Conservation (phyloP, 2,329 filamentous ascomycete species). For the Ophiostoma fasciatum region DNA sequence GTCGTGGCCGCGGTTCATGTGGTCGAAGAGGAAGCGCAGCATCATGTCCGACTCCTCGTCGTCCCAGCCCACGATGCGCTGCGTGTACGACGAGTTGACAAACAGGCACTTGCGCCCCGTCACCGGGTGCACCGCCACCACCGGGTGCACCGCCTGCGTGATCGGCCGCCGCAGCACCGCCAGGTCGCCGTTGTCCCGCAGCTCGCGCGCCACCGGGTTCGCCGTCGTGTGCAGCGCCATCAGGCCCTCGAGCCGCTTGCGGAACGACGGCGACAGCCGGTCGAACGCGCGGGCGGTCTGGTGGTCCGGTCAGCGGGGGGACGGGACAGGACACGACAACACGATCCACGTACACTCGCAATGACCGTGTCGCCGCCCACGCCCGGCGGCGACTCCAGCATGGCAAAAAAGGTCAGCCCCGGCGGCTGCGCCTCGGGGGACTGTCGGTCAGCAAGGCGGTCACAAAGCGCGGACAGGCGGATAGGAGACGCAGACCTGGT, state of each 20-base stretch:
- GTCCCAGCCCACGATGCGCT: slow-evolving; percentile 60
- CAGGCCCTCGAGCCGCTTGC: slow-evolving; percentile 62
- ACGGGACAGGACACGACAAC: slow-evolving; percentile 2
- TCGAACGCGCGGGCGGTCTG: slow-evolving; percentile 66
- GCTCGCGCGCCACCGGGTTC: slow-evolving; percentile 12
- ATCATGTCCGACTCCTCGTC: slow-evolving; percentile 65
- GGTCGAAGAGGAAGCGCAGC: slow-evolving; percentile 26
- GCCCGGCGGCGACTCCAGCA: slow-evolving; percentile 59
- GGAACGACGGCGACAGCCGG: slow-evolving; percentile 65
- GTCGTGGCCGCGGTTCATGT: slow-evolving; percentile 30
- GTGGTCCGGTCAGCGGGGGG: background rate
- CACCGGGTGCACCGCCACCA: slow-evolving; percentile 66
- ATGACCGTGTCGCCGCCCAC: slow-evolving; percentile 80
- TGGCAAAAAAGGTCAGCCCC: slow-evolving; percentile 77
- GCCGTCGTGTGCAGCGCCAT: slow-evolving; percentile 48
- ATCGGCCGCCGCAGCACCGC: slow-evolving; percentile 20
- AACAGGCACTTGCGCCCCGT: slow-evolving; percentile 76
- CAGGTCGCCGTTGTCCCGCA: slow-evolving; percentile 13
- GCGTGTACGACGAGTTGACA: slow-evolving; percentile 47
- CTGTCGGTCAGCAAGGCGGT: too few species aligned
- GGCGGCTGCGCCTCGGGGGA: slow-evolving; percentile 62
- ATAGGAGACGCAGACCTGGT: slow-evolving; percentile 5
- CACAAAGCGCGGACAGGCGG: too few species aligned
- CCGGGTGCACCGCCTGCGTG: slow-evolving; percentile 57
- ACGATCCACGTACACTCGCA: slow-evolving; percentile 26